Percentiles rank a stretch among this genome's conserved stretches.
Evolutionary conservation across 257 asterid species (phyloP).

Genomic region (Solanum tarapatanum): DNA sequence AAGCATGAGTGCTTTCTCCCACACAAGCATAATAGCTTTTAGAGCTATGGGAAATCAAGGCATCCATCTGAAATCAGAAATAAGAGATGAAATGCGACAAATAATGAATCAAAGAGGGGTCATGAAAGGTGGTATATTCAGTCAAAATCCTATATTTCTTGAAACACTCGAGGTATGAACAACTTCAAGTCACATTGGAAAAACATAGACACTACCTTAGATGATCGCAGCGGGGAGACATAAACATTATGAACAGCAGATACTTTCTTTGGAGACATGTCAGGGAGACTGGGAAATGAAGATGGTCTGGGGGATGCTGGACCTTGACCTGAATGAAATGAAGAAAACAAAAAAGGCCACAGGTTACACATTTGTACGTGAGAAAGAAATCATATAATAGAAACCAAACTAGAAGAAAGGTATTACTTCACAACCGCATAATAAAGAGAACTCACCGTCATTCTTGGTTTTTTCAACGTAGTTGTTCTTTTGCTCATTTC

Average conservation of each 20-base stretch:
- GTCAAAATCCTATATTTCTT: background rate
- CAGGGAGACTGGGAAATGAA: slow-evolving; percentile 87
- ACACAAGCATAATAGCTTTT: slow-evolving; percentile 96
- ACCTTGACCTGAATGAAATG: slow-evolving; percentile 36
- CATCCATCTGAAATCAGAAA: slow-evolving; percentile 66
- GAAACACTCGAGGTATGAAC: background rate
- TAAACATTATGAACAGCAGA: slow-evolving; percentile 84
- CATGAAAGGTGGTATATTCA: background rate
- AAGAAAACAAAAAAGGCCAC: background rate
- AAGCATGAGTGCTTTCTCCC: slow-evolving; percentile 97
- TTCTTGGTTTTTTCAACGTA: slow-evolving; percentile 40
- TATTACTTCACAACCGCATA: background rate
- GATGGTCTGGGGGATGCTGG: slow-evolving; percentile 82
- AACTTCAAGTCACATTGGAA: background rate
- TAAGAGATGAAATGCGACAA: background rate
- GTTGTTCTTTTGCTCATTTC: slow-evolving; percentile 34
- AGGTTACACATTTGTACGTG: background rate
- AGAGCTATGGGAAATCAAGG: slow-evolving; percentile 71
- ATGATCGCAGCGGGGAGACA: slow-evolving; percentile 84
- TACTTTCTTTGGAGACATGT: slow-evolving; percentile 99
- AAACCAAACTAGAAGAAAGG: background rate
- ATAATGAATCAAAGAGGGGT: background rate
- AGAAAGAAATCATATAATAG: background rate
- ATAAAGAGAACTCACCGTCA: slow-evolving; percentile 40
- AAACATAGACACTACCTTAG: slow-evolving; percentile 44